A percentile compares a stretch with the other conserved stretches of the same genome.
These are phyloP conservation scores for Aspergillus sojae DNA, from an alignment of 2,329 filamentous ascomycete genomes.

Conservation along the genomic window DNA sequence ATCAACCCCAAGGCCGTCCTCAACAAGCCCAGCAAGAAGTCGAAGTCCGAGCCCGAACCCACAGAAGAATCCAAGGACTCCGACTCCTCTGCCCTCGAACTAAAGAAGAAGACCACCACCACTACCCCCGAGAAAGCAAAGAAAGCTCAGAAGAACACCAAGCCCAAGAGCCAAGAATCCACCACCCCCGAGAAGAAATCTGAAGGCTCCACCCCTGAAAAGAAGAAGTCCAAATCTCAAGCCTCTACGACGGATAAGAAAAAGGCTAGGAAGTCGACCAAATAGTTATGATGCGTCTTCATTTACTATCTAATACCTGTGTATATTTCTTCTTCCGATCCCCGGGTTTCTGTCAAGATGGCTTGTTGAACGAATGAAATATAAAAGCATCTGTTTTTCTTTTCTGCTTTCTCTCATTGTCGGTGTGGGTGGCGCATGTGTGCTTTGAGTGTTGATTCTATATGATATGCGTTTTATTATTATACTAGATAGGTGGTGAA, in stretches of 20 bases:
- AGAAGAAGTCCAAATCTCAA: constrained; percentile 7
- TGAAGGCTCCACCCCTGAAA: constrained; percentile 9
- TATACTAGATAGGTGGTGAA: constrained; percentile 10
- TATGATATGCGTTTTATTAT: not conserved
- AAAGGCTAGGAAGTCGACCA: constrained; percentile 29
- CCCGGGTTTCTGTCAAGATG: constrained; percentile 7
- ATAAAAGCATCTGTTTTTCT: constrained; percentile 19
- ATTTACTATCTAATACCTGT: constrained; percentile 15
- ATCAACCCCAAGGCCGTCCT: constrained; percentile 67
- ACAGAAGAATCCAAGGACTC: constrained; percentile 16
- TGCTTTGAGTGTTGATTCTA: not conserved
- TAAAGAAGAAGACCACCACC: constrained; percentile 16
- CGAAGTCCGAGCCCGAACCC: constrained; percentile 26
- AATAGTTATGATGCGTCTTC: constrained; percentile 17
- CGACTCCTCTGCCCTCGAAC: constrained; percentile 24
- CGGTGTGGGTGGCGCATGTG: constrained; percentile 22
- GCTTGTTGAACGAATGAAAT: constrained; percentile 1
- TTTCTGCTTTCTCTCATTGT: constrained; percentile 6
- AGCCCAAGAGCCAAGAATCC: not conserved
- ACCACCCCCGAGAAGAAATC: constrained; percentile 12
- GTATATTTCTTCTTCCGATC: constrained; percentile 26
- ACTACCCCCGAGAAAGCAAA: constrained; percentile 18
- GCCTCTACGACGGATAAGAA: constrained; percentile 12
- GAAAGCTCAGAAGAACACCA: constrained; percentile 25
- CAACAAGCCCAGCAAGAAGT: constrained; percentile 40